These are phyloP conservation scores for Fusarium sp. DNA, from an alignment of 2,329 filamentous ascomycete genomes.

Conservation along the genomic window DNA sequence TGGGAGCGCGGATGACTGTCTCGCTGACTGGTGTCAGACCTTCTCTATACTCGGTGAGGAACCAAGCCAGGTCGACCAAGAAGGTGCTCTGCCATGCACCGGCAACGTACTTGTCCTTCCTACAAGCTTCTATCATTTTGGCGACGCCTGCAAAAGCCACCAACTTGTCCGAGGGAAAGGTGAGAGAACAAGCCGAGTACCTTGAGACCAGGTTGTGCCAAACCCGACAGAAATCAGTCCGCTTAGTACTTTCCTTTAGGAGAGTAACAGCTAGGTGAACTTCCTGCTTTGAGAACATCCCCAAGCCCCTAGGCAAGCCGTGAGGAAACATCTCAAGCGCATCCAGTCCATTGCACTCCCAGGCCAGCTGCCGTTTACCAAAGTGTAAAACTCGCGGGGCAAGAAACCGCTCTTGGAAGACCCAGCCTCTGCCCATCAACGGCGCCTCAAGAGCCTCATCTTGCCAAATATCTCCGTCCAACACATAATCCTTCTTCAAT, in stretches of 20 bases:
- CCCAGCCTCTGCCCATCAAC: conserved; percentile 11
- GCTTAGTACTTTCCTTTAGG: neutral
- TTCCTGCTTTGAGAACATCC: neutral
- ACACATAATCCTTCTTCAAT: neutral
- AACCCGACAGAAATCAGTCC: neutral
- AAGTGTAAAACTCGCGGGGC: conserved; percentile 15
- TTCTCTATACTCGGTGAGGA: neutral
- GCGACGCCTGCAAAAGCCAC: neutral
- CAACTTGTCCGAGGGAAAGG: neutral
- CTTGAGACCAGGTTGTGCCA: neutral
- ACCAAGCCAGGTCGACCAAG: neutral
- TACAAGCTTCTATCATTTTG: neutral
- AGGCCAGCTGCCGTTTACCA: conserved; percentile 7
- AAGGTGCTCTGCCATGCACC: neutral
- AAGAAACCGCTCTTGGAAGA: conserved; percentile 19
- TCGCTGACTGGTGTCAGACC: neutral
- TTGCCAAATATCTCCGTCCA: conserved; percentile 1
- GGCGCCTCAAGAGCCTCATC: neutral
- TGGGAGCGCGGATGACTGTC: neutral
- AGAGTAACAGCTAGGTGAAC: neutral
- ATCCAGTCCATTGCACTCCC: conserved; percentile 7
- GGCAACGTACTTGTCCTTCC: neutral
- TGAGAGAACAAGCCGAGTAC: neutral
- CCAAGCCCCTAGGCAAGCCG: neutral
- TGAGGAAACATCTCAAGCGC: conserved; percentile 18